Evolutionary conservation across 352 stramenopile species (phyloP).

Genomic region (Phytophthora multivora): DNA sequence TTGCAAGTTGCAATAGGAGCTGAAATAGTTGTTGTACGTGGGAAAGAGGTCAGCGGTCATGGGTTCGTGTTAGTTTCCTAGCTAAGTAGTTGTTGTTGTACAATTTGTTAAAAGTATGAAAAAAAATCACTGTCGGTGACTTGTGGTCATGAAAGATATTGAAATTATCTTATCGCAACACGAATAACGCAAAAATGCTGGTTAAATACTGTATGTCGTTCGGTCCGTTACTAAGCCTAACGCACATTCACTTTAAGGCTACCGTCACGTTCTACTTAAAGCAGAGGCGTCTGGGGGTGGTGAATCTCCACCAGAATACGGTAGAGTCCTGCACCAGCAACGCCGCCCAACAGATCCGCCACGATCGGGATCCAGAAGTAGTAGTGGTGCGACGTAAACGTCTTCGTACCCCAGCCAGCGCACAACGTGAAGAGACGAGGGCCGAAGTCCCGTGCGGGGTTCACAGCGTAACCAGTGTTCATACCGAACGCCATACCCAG

Average conservation of each 20-base stretch:
- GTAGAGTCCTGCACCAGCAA: conserved; percentile 41
- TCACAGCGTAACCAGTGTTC: conserved; percentile 58
- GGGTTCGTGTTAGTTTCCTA: no score
- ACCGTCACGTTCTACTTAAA: conserved; percentile 10
- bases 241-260: no score
- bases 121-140: no score
- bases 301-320: conserved; percentile 43
- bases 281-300: conserved; percentile 33
- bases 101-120: no score
- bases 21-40: no score
- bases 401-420: conserved; percentile 46
- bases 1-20: no score
- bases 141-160: no score
- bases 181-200: no score
- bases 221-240: no score
- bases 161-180: no score
- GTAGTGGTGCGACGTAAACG: conserved; percentile 40
- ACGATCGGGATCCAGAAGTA: conserved; percentile 67
- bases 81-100: no score
- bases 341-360: conserved; percentile 32
- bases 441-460: conserved; percentile 53
- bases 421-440: conserved; percentile 39
- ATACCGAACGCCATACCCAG: conserved; percentile 64
- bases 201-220: background rate
- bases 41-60: no score